phyloP scores from a whole-genome alignment of 2,329 filamentous ascomycete genomes.

The Diplodia mutila region DNA sequence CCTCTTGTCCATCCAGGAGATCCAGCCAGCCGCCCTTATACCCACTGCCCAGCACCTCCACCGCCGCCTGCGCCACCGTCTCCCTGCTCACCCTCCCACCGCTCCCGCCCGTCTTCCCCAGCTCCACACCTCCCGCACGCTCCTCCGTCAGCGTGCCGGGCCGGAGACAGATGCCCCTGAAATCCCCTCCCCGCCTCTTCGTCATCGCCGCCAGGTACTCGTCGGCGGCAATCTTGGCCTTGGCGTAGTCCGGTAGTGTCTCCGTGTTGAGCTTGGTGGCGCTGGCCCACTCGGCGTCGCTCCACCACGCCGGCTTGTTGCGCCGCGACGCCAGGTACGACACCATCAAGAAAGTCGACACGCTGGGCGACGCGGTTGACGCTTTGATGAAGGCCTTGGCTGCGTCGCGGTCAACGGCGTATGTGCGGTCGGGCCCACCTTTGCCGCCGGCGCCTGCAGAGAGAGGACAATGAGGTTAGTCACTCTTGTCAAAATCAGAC shows the following conservation, averaged over 20 bases:
- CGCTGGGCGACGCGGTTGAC: constrained; percentile 47
- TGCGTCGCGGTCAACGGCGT: constrained; percentile 58
- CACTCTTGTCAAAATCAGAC: not conserved
- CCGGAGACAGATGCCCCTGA: constrained; percentile 56
- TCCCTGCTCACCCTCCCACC: constrained; percentile 52
- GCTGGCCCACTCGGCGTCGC: constrained; percentile 50
- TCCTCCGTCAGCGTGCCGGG: constrained; percentile 56
- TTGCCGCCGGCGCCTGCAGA: constrained; percentile 58
- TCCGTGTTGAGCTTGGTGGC: constrained; percentile 54
- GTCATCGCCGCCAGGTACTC: constrained; percentile 56
- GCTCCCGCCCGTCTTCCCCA: constrained; percentile 50
- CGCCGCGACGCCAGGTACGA: constrained; percentile 58
- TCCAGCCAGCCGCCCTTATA: constrained; percentile 59
- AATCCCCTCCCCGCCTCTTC: constrained; percentile 39
- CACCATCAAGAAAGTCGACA: constrained; percentile 60
- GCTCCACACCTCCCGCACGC: constrained; percentile 49
- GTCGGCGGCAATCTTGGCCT: constrained; percentile 60
- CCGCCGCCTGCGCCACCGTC: constrained; percentile 57
- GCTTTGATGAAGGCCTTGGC: constrained; percentile 59
- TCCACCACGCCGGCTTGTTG: constrained; percentile 55
- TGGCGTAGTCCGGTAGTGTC: constrained; percentile 55
- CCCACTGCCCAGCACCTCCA: constrained; percentile 52
- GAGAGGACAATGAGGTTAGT: not conserved
- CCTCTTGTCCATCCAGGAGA: constrained; percentile 56
- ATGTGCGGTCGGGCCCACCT: constrained; percentile 55